Conservation (phyloP, 2,329 filamentous ascomycete genomes). For the Colletotrichum chrysophilum region DNA sequence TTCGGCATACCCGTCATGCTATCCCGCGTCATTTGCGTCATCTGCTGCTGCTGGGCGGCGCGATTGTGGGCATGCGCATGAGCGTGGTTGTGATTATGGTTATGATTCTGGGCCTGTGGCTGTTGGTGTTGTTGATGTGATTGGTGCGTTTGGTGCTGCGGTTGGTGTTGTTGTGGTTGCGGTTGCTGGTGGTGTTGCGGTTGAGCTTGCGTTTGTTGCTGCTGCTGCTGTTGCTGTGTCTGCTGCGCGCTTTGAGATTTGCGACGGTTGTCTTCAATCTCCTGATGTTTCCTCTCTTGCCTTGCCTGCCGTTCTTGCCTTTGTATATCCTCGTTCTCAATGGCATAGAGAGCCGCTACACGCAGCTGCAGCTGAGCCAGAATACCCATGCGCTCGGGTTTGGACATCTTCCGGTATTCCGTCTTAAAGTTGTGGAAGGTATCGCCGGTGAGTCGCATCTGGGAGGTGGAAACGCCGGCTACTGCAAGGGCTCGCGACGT, state of each 20-base stretch:
- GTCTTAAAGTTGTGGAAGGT: slow-evolving; percentile 49
- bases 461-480: slow-evolving; percentile 42
- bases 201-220: slow-evolving; percentile 8
- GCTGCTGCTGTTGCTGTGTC: slow-evolving; percentile 23
- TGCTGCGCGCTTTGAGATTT: slow-evolving; percentile 31
- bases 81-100: not conserved
- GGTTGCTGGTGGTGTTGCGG: slow-evolving; percentile 24
- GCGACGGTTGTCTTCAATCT: slow-evolving; percentile 39
- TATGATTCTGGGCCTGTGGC: slow-evolving; percentile 2
- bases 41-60: slow-evolving; percentile 9
- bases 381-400: slow-evolving; percentile 41
- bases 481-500: slow-evolving; percentile 42
- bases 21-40: slow-evolving; percentile 20
- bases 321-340: slow-evolving; percentile 50
- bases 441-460: slow-evolving; percentile 45
- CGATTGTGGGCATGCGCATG: not conserved
- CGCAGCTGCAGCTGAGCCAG: slow-evolving; percentile 46
- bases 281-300: slow-evolving; percentile 41
- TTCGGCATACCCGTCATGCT: slow-evolving; percentile 14
- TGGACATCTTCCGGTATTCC: slow-evolving; percentile 48
- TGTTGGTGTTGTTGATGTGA: slow-evolving; percentile 12
- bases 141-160: slow-evolving; percentile 25
- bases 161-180: slow-evolving; percentile 21
- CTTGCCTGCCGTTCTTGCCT: slow-evolving; percentile 42
- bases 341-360: slow-evolving; percentile 48